A percentile compares a stretch with the other conserved stretches of the same genome.
Evolutionary conservation across 306 rosid genomes (phyloP).

Genomic region (Vigna reflexopilosa): DNA sequence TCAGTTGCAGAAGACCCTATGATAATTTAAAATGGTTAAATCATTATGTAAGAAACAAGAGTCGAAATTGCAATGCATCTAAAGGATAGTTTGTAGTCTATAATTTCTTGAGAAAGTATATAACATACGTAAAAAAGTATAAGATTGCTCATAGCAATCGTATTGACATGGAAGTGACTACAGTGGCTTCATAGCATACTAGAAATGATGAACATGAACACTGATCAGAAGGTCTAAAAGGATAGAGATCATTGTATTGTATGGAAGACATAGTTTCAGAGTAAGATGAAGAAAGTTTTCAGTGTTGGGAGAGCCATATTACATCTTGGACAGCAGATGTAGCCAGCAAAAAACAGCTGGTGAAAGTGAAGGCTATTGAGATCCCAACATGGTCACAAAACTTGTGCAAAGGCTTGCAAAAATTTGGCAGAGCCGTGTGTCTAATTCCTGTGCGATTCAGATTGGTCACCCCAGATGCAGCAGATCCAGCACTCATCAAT

Average conservation of each 20-base stretch:
- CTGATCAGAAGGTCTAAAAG: not conserved
- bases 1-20: no score
- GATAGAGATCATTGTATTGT: no score
- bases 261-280: not conserved
- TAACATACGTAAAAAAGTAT: not conserved
- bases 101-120: conserved; percentile 4
- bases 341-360: conserved; percentile 73
- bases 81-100: not conserved
- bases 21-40: no score
- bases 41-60: no score
- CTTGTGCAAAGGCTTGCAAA: conserved; percentile 72
- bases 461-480: conserved; percentile 85
- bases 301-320: conserved; percentile 84
- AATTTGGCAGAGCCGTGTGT: conserved; percentile 77
- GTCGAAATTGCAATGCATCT: no score
- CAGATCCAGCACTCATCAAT: conserved; percentile 90
- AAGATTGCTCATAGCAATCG: conserved; percentile 18
- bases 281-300: conserved; percentile 31
- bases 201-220: conserved; percentile 8
- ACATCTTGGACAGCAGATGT: conserved; percentile 70
- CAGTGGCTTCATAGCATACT: not conserved
- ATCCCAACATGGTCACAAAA: conserved; percentile 90
- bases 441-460: conserved; percentile 85
- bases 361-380: conserved; percentile 86
- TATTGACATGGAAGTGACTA: not conserved